Percentiles rank a stretch among this genome's conserved stretches.
These are phyloP conservation scores for Talaromyces atroroseus DNA, from an alignment of 2,329 filamentous ascomycete genomes.

Conservation along the genomic window DNA sequence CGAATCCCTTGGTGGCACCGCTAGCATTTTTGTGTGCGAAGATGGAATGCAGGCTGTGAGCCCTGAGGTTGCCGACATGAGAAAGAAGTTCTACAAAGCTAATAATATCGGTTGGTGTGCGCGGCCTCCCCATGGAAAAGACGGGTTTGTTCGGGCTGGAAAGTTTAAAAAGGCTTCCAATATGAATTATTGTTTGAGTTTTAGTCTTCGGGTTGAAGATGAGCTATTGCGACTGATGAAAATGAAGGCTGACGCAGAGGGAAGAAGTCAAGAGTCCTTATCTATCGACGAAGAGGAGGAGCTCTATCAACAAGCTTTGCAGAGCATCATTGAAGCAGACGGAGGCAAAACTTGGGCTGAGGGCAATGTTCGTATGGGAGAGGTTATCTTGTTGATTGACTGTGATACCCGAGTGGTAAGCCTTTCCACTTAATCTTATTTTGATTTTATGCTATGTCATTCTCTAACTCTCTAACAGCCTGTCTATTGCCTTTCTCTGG, in stretches of 20 bases:
- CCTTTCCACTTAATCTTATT: neutral
- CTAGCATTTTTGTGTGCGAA: slow-evolving; percentile 36
- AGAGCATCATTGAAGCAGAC: slow-evolving; percentile 48
- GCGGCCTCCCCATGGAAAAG: slow-evolving; percentile 38
- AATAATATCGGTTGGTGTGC: slow-evolving; percentile 49
- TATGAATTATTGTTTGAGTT: slow-evolving; percentile 65
- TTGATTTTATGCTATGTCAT: neutral
- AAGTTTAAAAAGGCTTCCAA: slow-evolving; percentile 72
- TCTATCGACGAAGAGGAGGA: slow-evolving; percentile 39
- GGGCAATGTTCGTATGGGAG: slow-evolving; percentile 78
- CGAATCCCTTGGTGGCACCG: slow-evolving; percentile 45
- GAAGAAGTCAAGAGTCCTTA: slow-evolving; percentile 9
- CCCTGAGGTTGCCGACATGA: slow-evolving; percentile 38
- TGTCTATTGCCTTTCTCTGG: slow-evolving; percentile 61
- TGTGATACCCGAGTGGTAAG: slow-evolving; percentile 59
- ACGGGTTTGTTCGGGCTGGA: slow-evolving; percentile 50
- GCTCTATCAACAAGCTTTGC: slow-evolving; percentile 25
- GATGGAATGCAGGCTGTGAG: slow-evolving; percentile 36
- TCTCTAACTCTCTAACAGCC: slow-evolving; percentile 31
- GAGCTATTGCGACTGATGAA: slow-evolving; percentile 43
- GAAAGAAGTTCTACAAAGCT: slow-evolving; percentile 47
- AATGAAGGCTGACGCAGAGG: slow-evolving; percentile 15
- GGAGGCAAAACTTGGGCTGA: slow-evolving; percentile 51
- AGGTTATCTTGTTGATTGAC: slow-evolving; percentile 69
- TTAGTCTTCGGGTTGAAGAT: slow-evolving; percentile 59